Conservation (phyloP, 768 basidiomycete genomes). For the Termitomyces titanicus region DNA sequence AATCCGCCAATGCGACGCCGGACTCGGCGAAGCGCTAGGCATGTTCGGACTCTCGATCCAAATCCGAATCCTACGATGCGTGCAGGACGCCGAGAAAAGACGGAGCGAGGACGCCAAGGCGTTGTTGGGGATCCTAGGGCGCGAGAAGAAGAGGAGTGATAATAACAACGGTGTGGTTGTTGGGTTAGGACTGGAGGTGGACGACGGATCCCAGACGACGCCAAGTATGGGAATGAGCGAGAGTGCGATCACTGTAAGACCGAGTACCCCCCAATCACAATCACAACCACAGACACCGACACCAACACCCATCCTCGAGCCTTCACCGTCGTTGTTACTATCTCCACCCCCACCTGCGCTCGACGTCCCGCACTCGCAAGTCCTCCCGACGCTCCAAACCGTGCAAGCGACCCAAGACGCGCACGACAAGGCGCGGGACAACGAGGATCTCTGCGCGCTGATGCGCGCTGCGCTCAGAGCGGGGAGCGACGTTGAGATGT, state of each 20-base stretch:
- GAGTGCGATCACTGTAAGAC: not conserved
- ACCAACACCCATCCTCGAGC: not conserved
- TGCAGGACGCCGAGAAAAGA: conserved; percentile 32
- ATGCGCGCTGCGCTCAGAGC: conserved; percentile 56
- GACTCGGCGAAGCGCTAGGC: conserved; percentile 54
- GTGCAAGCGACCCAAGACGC: conserved; percentile 36
- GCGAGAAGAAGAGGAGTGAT: not conserved
- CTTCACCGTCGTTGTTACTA: conserved; percentile 1
- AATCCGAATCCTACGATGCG: conserved; percentile 47
- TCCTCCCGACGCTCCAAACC: conserved; percentile 20
- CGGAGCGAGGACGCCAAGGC: conserved; percentile 28
- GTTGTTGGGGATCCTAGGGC: conserved; percentile 26
- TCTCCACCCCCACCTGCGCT: not conserved
- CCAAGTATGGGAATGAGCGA: not conserved
- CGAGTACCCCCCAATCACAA: not conserved
- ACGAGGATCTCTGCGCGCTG: conserved; percentile 51
- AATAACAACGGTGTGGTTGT: too few species aligned
- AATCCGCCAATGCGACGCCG: conserved; percentile 48
- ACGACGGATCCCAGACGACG: not conserved
- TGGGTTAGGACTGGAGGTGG: conserved; percentile 1
- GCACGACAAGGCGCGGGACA: conserved; percentile 49
- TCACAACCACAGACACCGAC: not conserved
- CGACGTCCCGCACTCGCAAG: not conserved
- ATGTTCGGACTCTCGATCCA: conserved; percentile 58
- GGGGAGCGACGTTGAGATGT: conserved; percentile 60